These are phyloP conservation scores for Chaetomium cochliodes DNA, from an alignment of 495 filamentous ascomycete genomes.

Conservation along the genomic window DNA sequence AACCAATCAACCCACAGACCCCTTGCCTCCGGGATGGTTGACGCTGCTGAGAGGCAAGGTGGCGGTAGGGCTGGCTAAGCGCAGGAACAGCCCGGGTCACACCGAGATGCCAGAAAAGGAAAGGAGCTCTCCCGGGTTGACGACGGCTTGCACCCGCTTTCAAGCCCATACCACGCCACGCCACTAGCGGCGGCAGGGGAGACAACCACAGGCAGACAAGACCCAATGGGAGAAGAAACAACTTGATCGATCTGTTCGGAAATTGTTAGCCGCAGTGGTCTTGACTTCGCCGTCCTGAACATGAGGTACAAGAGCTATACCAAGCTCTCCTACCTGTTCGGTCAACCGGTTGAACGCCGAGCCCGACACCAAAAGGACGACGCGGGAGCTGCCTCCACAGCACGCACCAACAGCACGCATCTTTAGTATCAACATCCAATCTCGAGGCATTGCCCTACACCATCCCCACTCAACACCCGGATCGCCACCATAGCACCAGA, in stretches of 20 bases:
- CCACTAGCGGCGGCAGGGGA: no score
- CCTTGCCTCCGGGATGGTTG: no score
- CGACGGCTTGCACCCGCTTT: no score
- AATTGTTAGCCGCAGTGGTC: background rate
- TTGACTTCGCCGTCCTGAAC: background rate
- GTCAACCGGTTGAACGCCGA: background rate
- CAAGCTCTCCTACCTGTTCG: background rate
- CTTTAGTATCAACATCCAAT: background rate
- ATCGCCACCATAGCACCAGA: background rate
- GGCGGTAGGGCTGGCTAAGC: no score
- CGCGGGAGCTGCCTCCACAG: slow-evolving; percentile 9
- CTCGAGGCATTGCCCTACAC: slow-evolving; percentile 1
- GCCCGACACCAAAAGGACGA: background rate
- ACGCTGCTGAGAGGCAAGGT: no score
- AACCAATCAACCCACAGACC: no score
- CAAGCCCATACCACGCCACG: no score
- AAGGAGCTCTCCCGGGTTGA: no score
- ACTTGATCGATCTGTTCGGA: background rate
- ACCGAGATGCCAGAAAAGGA: no score
- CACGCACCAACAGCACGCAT: background rate
- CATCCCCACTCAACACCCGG: background rate
- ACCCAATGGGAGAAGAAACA: no score
- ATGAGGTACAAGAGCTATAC: background rate
- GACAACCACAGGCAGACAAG: no score
- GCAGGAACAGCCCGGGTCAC: no score